These are phyloP conservation scores for Dothideomycetes sp. DNA, from an alignment of 2,329 filamentous ascomycete genomes.

Conservation along the genomic window DNA sequence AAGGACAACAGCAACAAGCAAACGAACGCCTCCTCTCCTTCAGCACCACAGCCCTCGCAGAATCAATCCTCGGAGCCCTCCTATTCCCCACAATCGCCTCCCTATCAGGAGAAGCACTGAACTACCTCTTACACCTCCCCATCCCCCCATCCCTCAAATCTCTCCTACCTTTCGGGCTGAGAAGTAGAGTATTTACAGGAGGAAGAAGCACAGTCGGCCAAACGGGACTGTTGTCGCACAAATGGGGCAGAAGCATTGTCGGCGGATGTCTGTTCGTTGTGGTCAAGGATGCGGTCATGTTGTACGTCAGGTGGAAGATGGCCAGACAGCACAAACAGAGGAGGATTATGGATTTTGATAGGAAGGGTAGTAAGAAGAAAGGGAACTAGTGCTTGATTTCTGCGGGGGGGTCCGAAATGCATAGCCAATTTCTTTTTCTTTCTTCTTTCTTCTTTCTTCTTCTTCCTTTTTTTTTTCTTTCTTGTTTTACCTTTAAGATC, in stretches of 20 bases:
- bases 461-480: no score
- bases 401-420: no score
- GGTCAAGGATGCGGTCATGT: constrained; percentile 58
- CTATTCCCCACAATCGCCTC: constrained; percentile 76
- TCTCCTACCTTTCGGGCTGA: constrained; percentile 14
- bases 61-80: constrained; percentile 58
- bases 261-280: constrained; percentile 86
- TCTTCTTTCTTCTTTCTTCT: no score
- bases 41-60: constrained; percentile 46
- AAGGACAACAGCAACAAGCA: constrained; percentile 22
- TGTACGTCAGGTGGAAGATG: constrained; percentile 49
- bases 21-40: constrained; percentile 38
- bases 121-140: constrained; percentile 54
- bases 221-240: constrained; percentile 65
- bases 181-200: no score
- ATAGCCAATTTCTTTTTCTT: no score
- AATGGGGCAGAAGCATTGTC: constrained; percentile 81
- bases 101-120: constrained; percentile 66
- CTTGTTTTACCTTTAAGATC: no score
- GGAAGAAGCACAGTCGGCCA: constrained; percentile 21
- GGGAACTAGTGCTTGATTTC: no score
- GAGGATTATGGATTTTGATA: constrained; percentile 35
- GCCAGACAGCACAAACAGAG: constrained; percentile 39
- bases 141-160: constrained; percentile 48
- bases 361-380: constrained; percentile 14